Evolutionary conservation across 176 grass and related monocot species (phyloP).

Genomic region (Oropetium thomaeum): DNA sequence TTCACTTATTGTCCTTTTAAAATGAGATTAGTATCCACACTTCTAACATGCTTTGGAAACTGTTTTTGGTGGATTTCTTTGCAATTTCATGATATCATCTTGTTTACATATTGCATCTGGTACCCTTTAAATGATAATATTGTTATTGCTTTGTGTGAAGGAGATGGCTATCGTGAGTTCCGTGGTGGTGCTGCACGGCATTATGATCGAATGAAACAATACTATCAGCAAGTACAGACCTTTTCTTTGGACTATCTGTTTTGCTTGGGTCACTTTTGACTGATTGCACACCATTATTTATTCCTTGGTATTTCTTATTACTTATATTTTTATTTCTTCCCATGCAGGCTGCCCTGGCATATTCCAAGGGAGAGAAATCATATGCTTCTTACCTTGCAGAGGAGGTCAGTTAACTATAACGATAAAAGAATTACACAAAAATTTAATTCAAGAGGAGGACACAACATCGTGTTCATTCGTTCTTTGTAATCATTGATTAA

Average conservation of each 20-base stretch:
- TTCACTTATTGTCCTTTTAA: not conserved
- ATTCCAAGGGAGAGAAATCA: slow-evolving; percentile 76
- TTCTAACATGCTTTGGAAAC: not conserved
- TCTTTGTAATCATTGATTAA: not conserved
- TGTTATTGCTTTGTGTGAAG: slow-evolving; percentile 46
- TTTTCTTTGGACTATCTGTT: not conserved
- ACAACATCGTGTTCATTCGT: not conserved
- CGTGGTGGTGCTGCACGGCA: slow-evolving; percentile 49
- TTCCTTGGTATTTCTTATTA: slow-evolving; percentile 34
- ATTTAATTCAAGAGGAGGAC: not conserved
- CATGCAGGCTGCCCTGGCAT: slow-evolving; percentile 71
- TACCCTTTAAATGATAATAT: slow-evolving; percentile 29
- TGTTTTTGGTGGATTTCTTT: slow-evolving; percentile 9
- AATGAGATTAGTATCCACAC: not conserved
- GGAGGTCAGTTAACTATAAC: slow-evolving; percentile 50
- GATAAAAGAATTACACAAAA: not conserved
- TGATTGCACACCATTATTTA: not conserved
- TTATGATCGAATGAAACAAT: slow-evolving; percentile 74
- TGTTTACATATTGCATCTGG: not conserved
- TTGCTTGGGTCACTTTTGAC: slow-evolving; percentile 18
- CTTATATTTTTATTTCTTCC: slow-evolving; percentile 25
- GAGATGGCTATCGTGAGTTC: slow-evolving; percentile 61
- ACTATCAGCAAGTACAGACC: slow-evolving; percentile 70
- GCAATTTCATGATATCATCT: not conserved
- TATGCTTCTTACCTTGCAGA: slow-evolving; percentile 79